Conservation (phyloP, 495 filamentous ascomycete species). For the Cercophora samala region DNA sequence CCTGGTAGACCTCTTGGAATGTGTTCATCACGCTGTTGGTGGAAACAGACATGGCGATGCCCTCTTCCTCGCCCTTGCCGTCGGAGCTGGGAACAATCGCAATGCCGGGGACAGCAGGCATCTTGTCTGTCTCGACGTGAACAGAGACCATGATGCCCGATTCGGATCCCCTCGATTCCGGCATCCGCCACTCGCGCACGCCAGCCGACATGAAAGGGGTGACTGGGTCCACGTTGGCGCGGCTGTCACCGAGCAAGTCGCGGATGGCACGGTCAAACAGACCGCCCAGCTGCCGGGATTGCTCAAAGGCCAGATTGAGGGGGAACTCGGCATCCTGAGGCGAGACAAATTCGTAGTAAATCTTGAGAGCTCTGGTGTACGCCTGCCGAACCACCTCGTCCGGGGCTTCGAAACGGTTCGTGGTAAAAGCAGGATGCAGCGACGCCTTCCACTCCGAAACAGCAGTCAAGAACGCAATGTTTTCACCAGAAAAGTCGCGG, state of each 20-base stretch:
- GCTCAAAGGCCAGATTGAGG: conserved; percentile 53
- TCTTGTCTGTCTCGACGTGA: neutral
- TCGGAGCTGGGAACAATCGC: neutral
- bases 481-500: conserved; percentile 64
- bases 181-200: conserved; percentile 8
- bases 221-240: conserved; percentile 9
- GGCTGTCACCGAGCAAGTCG: conserved; percentile 16
- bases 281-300: conserved; percentile 31
- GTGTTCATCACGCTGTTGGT: neutral
- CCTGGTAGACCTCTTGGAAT: conserved; percentile 20
- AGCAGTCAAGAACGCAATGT: conserved; percentile 61
- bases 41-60: neutral
- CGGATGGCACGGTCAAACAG: conserved; percentile 35
- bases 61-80: neutral
- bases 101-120: neutral
- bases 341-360: conserved; percentile 57
- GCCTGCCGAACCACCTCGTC: conserved; percentile 31
- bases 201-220: conserved; percentile 25
- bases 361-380: conserved; percentile 54
- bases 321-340: conserved; percentile 57
- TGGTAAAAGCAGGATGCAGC: conserved; percentile 8
- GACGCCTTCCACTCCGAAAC: conserved; percentile 53
- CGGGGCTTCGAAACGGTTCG: conserved; percentile 21
- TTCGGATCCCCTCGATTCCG: conserved; percentile 20
- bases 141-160: conserved; percentile 18